Base-by-base conservation (phyloP, 176 grass and related monocot species). In the Raddia distichophylla region DNA sequence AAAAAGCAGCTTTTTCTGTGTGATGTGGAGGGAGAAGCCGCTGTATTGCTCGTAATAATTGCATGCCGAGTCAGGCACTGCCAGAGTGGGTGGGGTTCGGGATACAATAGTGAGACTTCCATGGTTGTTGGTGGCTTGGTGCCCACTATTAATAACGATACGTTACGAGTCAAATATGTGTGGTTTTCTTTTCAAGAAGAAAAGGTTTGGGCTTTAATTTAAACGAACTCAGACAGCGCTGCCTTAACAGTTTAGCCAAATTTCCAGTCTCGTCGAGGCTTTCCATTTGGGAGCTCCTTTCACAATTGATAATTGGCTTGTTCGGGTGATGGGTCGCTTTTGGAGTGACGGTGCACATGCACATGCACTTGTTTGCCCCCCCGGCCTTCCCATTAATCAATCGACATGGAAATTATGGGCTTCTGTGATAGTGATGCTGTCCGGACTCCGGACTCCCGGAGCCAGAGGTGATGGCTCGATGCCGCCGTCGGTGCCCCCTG, bases 341-440 rank as follows among this genome's bases (percentile, higher is more conserved):
- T 44, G 9, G n/a, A 59, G 74, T 17, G 5, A 6, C 16, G 27
- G 53, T 47, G n/a, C 53, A 80, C 64, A 76, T 45, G 80, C 86
- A 87, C 77, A 70, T 87, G 85, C 63, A 44, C 71, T 65, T 78
- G 80, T 53, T 54, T 40, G 37, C 37, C 37, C 74, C 51, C 37
- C 37, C 74, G 51, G 46, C 70, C 33, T 45, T 66, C 8, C 57
- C 74, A 56, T 61, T 60, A 15, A 40, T 40, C 37, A 40, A 40
- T 40, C 37, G 2, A 0, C 65, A 57, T 10, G 44, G 59, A 5
- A 60, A 76, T 76, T 60, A 49, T 69, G 69, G 32, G 15, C 48
- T 60, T 60, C 18, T 69, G 43, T 61, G 54, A 60, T 83, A 33
- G 47, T 75, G 70, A 46, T 56, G 49, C 50, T 75, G 49, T 75